phyloP scores from a whole-genome alignment of 2,329 filamentous ascomycete species.

The Colletotrichum graminicola region DNA sequence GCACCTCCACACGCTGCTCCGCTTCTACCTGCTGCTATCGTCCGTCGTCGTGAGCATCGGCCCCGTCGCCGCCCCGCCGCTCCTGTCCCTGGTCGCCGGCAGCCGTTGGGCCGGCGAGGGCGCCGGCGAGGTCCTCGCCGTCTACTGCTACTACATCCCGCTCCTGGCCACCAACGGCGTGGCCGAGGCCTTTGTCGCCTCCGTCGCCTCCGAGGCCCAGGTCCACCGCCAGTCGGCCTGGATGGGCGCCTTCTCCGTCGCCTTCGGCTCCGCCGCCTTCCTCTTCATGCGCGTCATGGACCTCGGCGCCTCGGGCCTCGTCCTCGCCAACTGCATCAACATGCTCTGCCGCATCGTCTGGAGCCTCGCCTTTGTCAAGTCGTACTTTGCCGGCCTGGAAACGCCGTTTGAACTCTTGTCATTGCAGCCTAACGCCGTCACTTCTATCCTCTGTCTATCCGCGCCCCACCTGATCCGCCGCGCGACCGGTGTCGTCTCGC shows the following conservation, averaged over 20 bases:
- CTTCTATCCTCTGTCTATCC: conserved; percentile 58
- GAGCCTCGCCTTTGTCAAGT: conserved; percentile 79
- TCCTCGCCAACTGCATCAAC: conserved; percentile 89
- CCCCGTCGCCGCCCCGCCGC: conserved; percentile 78
- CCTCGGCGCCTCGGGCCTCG: conserved; percentile 83
- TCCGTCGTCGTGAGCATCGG: conserved; percentile 77
- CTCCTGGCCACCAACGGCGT: conserved; percentile 93
- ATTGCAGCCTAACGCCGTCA: conserved; percentile 59
- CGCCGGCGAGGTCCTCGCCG: conserved; percentile 78
- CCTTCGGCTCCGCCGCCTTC: conserved; percentile 81
- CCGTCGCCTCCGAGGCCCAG: conserved; percentile 81
- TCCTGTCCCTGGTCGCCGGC: conserved; percentile 83
- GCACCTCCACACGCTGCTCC: conserved; percentile 75
- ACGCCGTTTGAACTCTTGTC: conserved; percentile 55
- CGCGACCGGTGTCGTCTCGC: conserved; percentile 30
- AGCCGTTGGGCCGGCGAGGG: conserved; percentile 79
- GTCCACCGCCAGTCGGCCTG: conserved; percentile 82
- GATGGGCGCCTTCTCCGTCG: conserved; percentile 85
- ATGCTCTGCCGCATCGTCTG: conserved; percentile 88
- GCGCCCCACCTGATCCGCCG: conserved; percentile 57
- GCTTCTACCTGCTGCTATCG: conserved; percentile 80
- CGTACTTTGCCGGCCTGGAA: conserved; percentile 68
- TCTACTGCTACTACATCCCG: conserved; percentile 94
- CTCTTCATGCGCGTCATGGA: conserved; percentile 77
- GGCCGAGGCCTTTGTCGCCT: conserved; percentile 91